Conservation (phyloP, 2,329 filamentous ascomycete genomes). For the Apiospora arundinis region DNA sequence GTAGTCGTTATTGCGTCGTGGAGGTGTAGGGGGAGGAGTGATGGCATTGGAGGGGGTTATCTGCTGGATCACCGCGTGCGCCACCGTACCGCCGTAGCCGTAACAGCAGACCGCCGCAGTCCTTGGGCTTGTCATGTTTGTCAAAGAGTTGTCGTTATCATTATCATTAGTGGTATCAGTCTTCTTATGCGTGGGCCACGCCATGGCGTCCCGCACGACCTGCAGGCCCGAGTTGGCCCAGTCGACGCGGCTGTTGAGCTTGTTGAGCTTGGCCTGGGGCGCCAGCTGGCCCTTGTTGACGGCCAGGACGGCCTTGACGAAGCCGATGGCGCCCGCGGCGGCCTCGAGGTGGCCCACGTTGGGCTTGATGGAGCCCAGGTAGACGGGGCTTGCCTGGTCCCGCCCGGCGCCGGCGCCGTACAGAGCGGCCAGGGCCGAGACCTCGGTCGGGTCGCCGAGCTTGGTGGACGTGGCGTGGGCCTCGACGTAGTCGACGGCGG, state of each 20-base stretch:
- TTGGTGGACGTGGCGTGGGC: conserved; percentile 46
- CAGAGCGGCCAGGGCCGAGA: conserved; percentile 36
- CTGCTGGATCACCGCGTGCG: conserved; percentile 41
- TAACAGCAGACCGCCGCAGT: conserved; percentile 40
- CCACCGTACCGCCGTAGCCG: conserved; percentile 43
- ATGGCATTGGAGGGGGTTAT: neutral
- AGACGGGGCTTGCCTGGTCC: conserved; percentile 19
- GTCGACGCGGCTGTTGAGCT: conserved; percentile 41
- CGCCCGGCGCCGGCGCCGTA: conserved; percentile 23
- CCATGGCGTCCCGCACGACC: conserved; percentile 32
- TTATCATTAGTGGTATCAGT: too few species aligned
- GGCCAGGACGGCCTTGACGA: conserved; percentile 37
- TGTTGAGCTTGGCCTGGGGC: conserved; percentile 43
- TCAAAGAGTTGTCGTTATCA: too few species aligned
- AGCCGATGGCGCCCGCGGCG: conserved; percentile 31
- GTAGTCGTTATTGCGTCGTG: neutral
- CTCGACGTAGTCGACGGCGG: conserved; percentile 40
- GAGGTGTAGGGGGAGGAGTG: too few species aligned
- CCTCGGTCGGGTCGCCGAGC: conserved; percentile 44
- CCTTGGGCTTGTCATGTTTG: conserved; percentile 4
- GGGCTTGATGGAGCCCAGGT: conserved; percentile 40
- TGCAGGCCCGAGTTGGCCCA: conserved; percentile 36
- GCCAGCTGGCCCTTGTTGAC: conserved; percentile 33
- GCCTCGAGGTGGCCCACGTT: conserved; percentile 42
- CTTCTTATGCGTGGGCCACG: conserved; percentile 29